Percentiles rank a stretch among this genome's conserved stretches.
phyloP scores from a whole-genome alignment of 805 yeast species.

The Peterozyma xylosa region DNA sequence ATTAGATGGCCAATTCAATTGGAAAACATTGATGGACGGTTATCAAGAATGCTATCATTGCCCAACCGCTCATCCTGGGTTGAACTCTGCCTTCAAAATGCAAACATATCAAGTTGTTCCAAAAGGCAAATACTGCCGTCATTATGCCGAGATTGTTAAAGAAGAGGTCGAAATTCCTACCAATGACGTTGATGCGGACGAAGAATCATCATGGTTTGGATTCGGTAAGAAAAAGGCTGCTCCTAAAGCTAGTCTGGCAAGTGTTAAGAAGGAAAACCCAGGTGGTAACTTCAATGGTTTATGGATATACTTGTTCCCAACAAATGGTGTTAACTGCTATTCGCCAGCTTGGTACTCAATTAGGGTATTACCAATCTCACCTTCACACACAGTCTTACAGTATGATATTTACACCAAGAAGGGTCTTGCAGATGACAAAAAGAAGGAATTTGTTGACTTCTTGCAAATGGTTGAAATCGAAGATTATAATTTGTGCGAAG shows the following conservation, averaged over 20 bases:
- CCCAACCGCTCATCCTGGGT: conserved; percentile 62
- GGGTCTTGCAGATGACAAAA: conserved; percentile 42
- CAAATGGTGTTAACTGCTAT: conserved; percentile 55
- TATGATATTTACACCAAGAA: conserved; percentile 57
- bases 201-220: conserved; percentile 44
- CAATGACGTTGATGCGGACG: conserved; percentile 24
- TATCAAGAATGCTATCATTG: conserved; percentile 65
- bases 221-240: conserved; percentile 30
- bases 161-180: conserved; percentile 20
- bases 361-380: conserved; percentile 47
- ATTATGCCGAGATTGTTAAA: conserved; percentile 46
- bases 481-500: conserved; percentile 51
- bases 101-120: conserved; percentile 61
- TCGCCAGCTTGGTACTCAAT: conserved; percentile 64
- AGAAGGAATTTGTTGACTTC: conserved; percentile 57
- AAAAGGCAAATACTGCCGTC: conserved; percentile 51
- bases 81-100: conserved; percentile 50
- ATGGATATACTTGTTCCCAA: conserved; percentile 57
- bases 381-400: conserved; percentile 48
- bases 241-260: conserved; percentile 13
- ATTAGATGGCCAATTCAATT: conserved; percentile 54
- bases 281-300: conserved; percentile 58
- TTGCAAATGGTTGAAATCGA: conserved; percentile 56
- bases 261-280: conserved; percentile 33
- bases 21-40: conserved; percentile 65